phyloP scores from a whole-genome alignment of 305 asterid species.

The Fraxinus sp. region DNA sequence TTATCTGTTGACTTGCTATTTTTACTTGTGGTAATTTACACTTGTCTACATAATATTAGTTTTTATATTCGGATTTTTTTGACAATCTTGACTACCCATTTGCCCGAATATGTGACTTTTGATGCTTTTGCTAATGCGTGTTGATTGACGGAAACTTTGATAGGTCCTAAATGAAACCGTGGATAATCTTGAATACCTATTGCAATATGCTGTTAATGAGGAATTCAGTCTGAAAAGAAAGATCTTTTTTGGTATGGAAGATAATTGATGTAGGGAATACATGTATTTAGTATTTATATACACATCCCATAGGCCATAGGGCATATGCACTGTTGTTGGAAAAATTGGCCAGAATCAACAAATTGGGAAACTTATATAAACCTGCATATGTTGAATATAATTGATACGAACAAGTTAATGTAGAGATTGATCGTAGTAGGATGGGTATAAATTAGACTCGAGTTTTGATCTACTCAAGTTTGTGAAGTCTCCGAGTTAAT shows the following conservation, averaged over 20 bases:
- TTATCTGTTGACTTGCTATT: not conserved
- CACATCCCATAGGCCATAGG: not conserved
- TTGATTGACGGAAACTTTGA: not conserved
- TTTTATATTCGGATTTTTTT: not conserved
- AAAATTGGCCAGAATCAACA: not conserved
- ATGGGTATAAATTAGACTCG: not conserved
- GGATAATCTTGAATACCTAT: not conserved
- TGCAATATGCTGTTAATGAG: not conserved
- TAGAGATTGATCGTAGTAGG: not conserved
- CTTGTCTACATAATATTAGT: not conserved
- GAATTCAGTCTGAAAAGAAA: not conserved
- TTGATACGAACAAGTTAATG: not conserved
- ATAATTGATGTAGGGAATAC: not conserved
- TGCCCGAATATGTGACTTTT: not conserved
- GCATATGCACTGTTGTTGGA: not conserved
- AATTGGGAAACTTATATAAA: not conserved
- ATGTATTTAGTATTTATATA: not conserved
- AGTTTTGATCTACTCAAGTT: not conserved
- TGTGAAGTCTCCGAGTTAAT: constrained; percentile 4
- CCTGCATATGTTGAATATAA: not conserved
- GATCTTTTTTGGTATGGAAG: not conserved
- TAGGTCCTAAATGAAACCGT: not conserved
- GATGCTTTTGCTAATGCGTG: not conserved
- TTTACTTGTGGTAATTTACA: not conserved
- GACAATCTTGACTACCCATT: not conserved